These are phyloP conservation scores for Penicillium freii DNA, from an alignment of 2,329 filamentous ascomycete genomes.

Conservation along the genomic window DNA sequence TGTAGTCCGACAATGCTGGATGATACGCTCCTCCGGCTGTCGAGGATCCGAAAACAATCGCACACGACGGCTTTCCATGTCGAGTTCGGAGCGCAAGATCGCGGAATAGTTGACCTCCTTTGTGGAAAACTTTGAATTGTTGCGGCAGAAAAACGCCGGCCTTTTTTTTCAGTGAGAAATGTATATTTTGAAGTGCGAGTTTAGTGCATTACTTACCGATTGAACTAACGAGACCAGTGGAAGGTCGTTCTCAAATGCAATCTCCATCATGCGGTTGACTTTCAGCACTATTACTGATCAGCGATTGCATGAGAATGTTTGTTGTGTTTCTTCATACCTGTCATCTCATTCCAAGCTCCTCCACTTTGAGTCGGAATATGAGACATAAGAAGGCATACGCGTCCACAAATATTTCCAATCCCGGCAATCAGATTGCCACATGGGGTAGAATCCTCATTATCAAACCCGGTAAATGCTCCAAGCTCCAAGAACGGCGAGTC, in stretches of 20 bases:
- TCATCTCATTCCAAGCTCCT: conserved; percentile 47
- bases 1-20: conserved; percentile 45
- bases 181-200: too few species aligned
- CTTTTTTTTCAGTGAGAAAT: conserved; percentile 9
- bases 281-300: conserved; percentile 23
- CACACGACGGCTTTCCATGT: conserved; percentile 42
- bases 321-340: conserved; percentile 19
- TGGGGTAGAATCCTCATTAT: conserved; percentile 35
- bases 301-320: not conserved
- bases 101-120: conserved; percentile 44
- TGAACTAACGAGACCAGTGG: conserved; percentile 43
- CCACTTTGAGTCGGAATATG: conserved; percentile 46
- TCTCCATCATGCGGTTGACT: conserved; percentile 40
- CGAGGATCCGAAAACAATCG: conserved; percentile 47
- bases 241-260: conserved; percentile 43
- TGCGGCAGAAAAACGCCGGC: conserved; percentile 46
- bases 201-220: conserved; percentile 27
- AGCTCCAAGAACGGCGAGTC: conserved; percentile 45
- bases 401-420: conserved; percentile 38
- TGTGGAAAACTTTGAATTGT: conserved; percentile 49
- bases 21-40: conserved; percentile 47
- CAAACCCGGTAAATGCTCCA: conserved; percentile 39
- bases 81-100: conserved; percentile 42
- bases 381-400: conserved; percentile 40
- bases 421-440: conserved; percentile 41